Evolutionary conservation across 768 basidiomycete species (phyloP), one percentile per base, ranked within the genome.

Genomic region (Suillus weaverae): DNA sequence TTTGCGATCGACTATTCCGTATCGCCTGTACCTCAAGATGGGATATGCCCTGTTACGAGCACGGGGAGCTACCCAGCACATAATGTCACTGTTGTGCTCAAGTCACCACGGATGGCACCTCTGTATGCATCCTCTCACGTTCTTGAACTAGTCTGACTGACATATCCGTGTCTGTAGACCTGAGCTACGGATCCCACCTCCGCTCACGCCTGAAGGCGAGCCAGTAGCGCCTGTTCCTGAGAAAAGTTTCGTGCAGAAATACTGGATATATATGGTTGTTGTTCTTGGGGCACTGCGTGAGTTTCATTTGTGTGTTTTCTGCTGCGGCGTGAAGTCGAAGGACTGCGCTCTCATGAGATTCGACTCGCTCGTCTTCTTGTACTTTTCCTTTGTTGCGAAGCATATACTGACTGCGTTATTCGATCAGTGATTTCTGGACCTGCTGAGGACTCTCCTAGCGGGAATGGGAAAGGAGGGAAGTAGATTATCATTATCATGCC

Each of bases 181-280:
- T 51, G 84, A 85, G 65, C 81, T 94, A 44, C 86, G 85, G 61
- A 77, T 81, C 1, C 91, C 91, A 10, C 90, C 89, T 10, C 86
- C 85, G 5, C 74, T 93, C 30, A 86, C 86, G 10, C 77, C 85
- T 18, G 81, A 89, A 70, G 92, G 92, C 54, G 84, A 86, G 70
- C 84, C 86, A 22, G 79, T 90, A 30, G 73, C 81, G 64, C 84
- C 88, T 0, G 73, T 79, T 39, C 83, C 84, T 0, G 92, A 96
- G 72, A 91, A 94, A 76, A 79, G 86, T 13, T 93, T 95, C 76
- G 63, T 95, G 48, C 90, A 93, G 71, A 95, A 95, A 74, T 96
- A 96, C 75, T 96, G 95, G 95, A 81, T 95, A 76, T 95, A 94
- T 70, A 84, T 93, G 43, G 78, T 83, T 48, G 81, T 86, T 4